Evolutionary conservation across 2,329 filamentous ascomycete genomes (phyloP), one percentile per base, ranked within the genome.

Genomic region (Aspergillus ibericus): DNA sequence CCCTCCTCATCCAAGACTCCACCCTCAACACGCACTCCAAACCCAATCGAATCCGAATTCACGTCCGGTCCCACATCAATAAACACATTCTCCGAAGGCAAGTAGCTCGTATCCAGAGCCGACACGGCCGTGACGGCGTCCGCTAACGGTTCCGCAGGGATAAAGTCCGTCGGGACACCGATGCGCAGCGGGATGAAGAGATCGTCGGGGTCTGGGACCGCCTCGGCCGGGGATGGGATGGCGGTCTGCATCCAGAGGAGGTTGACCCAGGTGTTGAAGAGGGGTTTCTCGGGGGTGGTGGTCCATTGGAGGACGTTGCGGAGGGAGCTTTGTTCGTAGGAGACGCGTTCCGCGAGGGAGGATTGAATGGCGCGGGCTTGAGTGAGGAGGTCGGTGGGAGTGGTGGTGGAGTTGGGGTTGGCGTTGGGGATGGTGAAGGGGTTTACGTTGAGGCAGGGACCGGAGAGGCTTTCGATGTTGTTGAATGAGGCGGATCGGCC

Each of bases 251-350:
- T 65, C 69, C 69, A 73, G 29, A 74, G 63, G 13, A 74, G 63
- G 48, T 74, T 74, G 29, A 73, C 63, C 65, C 66, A 73, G 2
- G 67, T 63, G 44, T 74, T 72, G 64, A 74, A 73, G 1, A 69
- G 51, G 7, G 65, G 64, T 1, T 29, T 27, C 5, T 59, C 48
- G 4, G 47, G 49, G 3, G 53, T 44, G 35, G 55, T 59, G 15
- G 63, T 46, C 65, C 65, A 69, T 13, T 32, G 36, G 4, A 69
- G 59, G 16, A 73, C 62, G 22, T 73, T 66, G 1, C 56, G 61
- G 13, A 73, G 59, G 1, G 62, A 67, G 52, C 66, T 69, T 46
- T 73, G 70, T 47, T 73, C 72, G 53, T 67, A 73, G 6, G 62
- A 55, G 1, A 69, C 65, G 5, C 70, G 61, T 7, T 63, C 64